Evolutionary conservation across 306 rosid genomes (phyloP).

Genomic region (Chamaecrista fasciculata): DNA sequence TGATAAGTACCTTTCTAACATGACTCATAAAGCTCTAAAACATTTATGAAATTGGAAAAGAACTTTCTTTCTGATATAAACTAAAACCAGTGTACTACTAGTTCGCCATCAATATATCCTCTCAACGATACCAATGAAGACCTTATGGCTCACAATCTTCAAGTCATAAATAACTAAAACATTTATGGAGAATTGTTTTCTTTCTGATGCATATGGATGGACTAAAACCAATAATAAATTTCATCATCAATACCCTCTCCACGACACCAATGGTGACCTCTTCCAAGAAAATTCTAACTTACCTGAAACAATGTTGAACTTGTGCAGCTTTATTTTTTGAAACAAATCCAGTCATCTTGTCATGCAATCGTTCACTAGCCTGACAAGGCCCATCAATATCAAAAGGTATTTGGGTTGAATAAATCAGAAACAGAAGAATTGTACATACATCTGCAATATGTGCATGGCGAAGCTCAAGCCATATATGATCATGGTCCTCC

Average conservation of each 20-base stretch:
- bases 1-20: not conserved
- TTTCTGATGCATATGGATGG: no score
- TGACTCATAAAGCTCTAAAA: slow-evolving; percentile 20
- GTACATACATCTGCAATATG: slow-evolving; percentile 87
- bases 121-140: not conserved
- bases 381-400: slow-evolving; percentile 48
- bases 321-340: slow-evolving; percentile 93
- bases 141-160: no score
- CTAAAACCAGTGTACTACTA: not conserved
- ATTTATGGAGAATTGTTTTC: no score
- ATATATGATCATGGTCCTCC: slow-evolving; percentile 93
- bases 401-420: slow-evolving; percentile 13
- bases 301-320: slow-evolving; percentile 91
- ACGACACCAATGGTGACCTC: no score
- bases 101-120: slow-evolving; percentile 17
- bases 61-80: slow-evolving; percentile 1
- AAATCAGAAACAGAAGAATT: slow-evolving; percentile 15
- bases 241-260: no score
- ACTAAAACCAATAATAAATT: no score
- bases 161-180: no score
- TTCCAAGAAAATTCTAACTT: slow-evolving; percentile 21
- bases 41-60: slow-evolving; percentile 2
- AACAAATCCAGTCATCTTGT: slow-evolving; percentile 82
- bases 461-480: slow-evolving; percentile 96
- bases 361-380: slow-evolving; percentile 93